A percentile compares a stretch with the other conserved stretches of the same genome.
Evolutionary conservation across 345 rosid genomes (phyloP).

Genomic region (Gynandropsis gynandra): DNA sequence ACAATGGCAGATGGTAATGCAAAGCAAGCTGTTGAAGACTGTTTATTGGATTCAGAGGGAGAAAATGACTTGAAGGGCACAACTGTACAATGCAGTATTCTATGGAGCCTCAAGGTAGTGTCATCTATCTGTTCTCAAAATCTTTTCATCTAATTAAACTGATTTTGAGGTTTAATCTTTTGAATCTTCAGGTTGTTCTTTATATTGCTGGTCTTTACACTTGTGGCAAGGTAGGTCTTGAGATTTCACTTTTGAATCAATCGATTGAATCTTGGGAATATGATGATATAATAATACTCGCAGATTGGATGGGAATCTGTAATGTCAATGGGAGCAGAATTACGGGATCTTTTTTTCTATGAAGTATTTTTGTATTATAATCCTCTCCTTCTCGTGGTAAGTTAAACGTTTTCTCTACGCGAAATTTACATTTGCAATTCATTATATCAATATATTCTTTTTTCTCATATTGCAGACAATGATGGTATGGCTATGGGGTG

Average conservation of each 20-base stretch:
- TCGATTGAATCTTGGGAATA: background rate
- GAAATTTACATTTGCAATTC: background rate
- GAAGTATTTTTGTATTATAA: conserved; percentile 95
- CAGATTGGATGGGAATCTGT: conserved; percentile 96
- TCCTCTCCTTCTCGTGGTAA: conserved; percentile 96
- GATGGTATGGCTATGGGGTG: conserved; percentile 99
- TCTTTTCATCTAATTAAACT: background rate
- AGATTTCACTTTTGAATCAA: too few relatives aligned
- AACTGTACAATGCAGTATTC: conserved; percentile 35
- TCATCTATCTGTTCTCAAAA: conserved; percentile 5
- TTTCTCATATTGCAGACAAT: conserved; percentile 48
- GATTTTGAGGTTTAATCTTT: conserved; percentile 18
- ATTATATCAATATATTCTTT: conserved; percentile 13
- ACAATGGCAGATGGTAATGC: conserved; percentile 23
- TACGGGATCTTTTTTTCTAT: conserved; percentile 79
- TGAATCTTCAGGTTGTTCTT: conserved; percentile 64
- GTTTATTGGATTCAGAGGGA: conserved; percentile 36
- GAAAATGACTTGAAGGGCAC: conserved; percentile 40
- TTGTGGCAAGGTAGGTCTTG: conserved; percentile 67
- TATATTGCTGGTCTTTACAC: conserved; percentile 62
- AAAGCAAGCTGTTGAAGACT: conserved; percentile 48
- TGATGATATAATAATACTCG: conserved; percentile 20
- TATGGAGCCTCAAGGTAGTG: conserved; percentile 79
- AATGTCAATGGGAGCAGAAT: conserved; percentile 79
- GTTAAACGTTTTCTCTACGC: conserved; percentile 17